Evolutionary conservation across 495 filamentous ascomycete genomes (phyloP).

Genomic region (Neurospora sp.): DNA sequence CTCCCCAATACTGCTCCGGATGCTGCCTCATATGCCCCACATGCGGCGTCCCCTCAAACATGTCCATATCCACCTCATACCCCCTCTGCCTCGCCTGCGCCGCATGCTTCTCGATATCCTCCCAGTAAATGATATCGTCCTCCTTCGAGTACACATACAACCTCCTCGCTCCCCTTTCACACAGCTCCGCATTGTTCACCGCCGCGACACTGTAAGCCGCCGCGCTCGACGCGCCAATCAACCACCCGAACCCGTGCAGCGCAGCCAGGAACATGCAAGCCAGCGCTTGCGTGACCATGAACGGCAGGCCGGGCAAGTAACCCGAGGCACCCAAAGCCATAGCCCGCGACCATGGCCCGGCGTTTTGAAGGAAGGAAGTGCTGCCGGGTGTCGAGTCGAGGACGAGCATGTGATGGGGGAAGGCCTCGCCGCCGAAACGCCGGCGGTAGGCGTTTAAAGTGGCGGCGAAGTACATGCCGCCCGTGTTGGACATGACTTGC

Average conservation of each 20-base stretch:
- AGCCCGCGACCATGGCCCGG: constrained; percentile 39
- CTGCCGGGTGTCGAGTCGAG: constrained; percentile 44
- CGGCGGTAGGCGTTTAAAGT: constrained; percentile 36
- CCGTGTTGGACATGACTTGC: constrained; percentile 44
- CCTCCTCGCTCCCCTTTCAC: constrained; percentile 20
- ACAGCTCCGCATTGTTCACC: constrained; percentile 23
- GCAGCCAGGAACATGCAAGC: constrained; percentile 28
- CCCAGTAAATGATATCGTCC: constrained; percentile 44
- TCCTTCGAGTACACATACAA: constrained; percentile 44
- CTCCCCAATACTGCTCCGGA: constrained; percentile 43
- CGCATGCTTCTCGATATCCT: constrained; percentile 43
- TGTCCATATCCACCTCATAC: constrained; percentile 29
- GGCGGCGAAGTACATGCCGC: constrained; percentile 39
- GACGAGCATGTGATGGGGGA: constrained; percentile 38
- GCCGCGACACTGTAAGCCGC: constrained; percentile 25
- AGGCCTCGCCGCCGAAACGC: constrained; percentile 11
- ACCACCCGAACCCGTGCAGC: constrained; percentile 19
- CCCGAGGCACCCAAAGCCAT: constrained; percentile 39
- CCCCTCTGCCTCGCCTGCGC: constrained; percentile 31
- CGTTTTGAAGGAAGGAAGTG: constrained; percentile 35
- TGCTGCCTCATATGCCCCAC: constrained; percentile 46
- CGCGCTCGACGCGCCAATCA: constrained; percentile 24
- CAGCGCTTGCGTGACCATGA: constrained; percentile 29
- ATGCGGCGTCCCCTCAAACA: constrained; percentile 44
- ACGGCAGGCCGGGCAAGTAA: constrained; percentile 31